Evolutionary conservation across 2,329 filamentous ascomycete species (phyloP).

Genomic region (Verticillium nonalfalfae): DNA sequence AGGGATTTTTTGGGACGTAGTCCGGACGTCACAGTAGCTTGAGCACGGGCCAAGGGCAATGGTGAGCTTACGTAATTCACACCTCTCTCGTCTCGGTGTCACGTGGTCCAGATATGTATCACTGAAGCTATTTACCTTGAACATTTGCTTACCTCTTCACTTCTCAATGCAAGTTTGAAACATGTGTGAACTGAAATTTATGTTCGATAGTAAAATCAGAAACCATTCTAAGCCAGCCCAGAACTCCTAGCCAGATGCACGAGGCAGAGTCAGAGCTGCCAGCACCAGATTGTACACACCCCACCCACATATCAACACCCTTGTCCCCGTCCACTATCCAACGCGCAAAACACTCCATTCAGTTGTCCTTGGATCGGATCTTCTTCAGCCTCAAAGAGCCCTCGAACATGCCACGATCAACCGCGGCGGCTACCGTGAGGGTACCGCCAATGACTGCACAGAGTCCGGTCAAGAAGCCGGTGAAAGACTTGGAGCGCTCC

Average conservation of each 20-base stretch:
- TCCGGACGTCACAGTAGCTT: background rate
- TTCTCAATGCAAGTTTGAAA: no score
- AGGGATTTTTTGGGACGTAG: background rate
- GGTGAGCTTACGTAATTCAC: background rate
- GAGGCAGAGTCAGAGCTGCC: constrained; percentile 4
- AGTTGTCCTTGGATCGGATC: constrained; percentile 61
- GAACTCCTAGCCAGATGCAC: constrained; percentile 13
- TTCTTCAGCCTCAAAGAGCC: constrained; percentile 82
- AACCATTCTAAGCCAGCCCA: constrained; percentile 1
- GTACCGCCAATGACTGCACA: constrained; percentile 95
- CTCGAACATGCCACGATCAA: constrained; percentile 89
- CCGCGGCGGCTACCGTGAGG: constrained; percentile 86
- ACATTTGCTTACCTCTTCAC: no score
- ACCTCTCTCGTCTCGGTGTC: background rate
- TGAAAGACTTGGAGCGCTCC: constrained; percentile 80
- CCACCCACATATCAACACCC: background rate
- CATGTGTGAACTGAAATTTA: no score
- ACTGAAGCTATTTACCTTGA: no score
- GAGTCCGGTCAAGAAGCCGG: constrained; percentile 86
- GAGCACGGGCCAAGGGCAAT: background rate
- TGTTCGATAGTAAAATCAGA: background rate
- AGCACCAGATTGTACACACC: constrained; percentile 6
- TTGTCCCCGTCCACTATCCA: background rate
- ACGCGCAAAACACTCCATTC: constrained; percentile 9
- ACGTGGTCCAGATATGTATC: background rate